These are phyloP conservation scores for Fermentozyma sake DNA, from an alignment of 1,139 yeast species.

Conservation along the genomic window DNA sequence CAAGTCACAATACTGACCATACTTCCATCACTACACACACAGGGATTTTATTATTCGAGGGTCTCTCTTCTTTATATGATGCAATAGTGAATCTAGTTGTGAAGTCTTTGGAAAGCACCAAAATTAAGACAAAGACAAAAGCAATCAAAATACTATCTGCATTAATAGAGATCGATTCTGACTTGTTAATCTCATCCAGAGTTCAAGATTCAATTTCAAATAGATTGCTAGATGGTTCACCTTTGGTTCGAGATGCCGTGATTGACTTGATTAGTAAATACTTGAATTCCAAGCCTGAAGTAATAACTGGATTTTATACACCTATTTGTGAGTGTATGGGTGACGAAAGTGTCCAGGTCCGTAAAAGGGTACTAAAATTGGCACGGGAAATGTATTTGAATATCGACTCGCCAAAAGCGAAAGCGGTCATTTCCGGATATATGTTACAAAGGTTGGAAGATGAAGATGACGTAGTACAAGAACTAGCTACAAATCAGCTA, in stretches of 20 bases:
- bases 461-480: slow-evolving; percentile 59
- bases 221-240: slow-evolving; percentile 55
- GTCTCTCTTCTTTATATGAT: slow-evolving; percentile 46
- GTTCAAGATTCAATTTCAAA: slow-evolving; percentile 51
- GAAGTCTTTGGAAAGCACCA: slow-evolving; percentile 44
- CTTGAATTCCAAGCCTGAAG: slow-evolving; percentile 38
- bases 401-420: slow-evolving; percentile 28
- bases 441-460: slow-evolving; percentile 58
- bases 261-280: slow-evolving; percentile 61
- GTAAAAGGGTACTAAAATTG: slow-evolving; percentile 57
- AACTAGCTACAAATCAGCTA: slow-evolving; percentile 36
- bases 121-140: slow-evolving; percentile 58
- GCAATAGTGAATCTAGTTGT: slow-evolving; percentile 48
- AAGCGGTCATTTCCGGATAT: slow-evolving; percentile 42
- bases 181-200: slow-evolving; percentile 42
- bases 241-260: slow-evolving; percentile 73
- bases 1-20: slow-evolving; percentile 10
- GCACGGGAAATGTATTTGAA: slow-evolving; percentile 44
- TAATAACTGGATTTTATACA: slow-evolving; percentile 44
- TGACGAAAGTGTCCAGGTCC: slow-evolving; percentile 63
- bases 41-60: slow-evolving; percentile 19
- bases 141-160: slow-evolving; percentile 54
- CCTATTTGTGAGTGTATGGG: slow-evolving; percentile 45
- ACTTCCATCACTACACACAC: slow-evolving; percentile 8
- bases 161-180: slow-evolving; percentile 47